Percentiles rank a stretch among this genome's conserved stretches.
Evolutionary conservation across 31 red algal species (phyloP).

Genomic region (Endocladia muricata): DNA sequence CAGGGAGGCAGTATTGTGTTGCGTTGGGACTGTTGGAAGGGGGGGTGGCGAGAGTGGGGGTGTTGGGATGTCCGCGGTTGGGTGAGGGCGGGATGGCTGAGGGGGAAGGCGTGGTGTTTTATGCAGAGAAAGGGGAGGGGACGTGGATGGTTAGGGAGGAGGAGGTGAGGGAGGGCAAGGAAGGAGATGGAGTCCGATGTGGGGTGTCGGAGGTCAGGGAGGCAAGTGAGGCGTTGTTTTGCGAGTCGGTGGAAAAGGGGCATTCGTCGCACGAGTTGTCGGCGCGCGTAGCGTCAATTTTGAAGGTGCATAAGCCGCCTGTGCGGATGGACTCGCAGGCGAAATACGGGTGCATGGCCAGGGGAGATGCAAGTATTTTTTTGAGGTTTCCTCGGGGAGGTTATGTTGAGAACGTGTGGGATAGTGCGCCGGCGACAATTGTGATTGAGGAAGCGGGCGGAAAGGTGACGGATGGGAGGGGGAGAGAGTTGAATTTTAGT

Average conservation of each 20-base stretch:
- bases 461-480: conserved; percentile 83
- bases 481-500: conserved; percentile 72
- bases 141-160: conserved; percentile 37
- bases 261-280: conserved; percentile 81
- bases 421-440: conserved; percentile 85
- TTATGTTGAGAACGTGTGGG: conserved; percentile 99
- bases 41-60: conserved; percentile 66
- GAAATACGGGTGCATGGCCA: conserved; percentile 92
- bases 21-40: conserved; percentile 75
- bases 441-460: conserved; percentile 93
- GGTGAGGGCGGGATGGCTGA: not conserved
- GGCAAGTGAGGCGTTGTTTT: conserved; percentile 54
- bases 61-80: conserved; percentile 92
- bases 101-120: conserved; percentile 42
- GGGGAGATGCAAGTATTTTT: conserved; percentile 88
- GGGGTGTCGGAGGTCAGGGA: conserved; percentile 51
- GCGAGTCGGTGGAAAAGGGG: conserved; percentile 77
- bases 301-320: conserved; percentile 66
- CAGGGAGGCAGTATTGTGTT: conserved; percentile 92
- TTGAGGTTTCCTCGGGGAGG: conserved; percentile 83
- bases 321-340: conserved; percentile 86
- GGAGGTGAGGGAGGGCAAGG: conserved; percentile 2
- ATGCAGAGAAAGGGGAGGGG: conserved; percentile 51
- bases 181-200: conserved; percentile 6
- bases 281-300: conserved; percentile 58